phyloP scores from a whole-genome alignment of 2,329 filamentous ascomycete species.

The Fonsecaea multimorphosa region DNA sequence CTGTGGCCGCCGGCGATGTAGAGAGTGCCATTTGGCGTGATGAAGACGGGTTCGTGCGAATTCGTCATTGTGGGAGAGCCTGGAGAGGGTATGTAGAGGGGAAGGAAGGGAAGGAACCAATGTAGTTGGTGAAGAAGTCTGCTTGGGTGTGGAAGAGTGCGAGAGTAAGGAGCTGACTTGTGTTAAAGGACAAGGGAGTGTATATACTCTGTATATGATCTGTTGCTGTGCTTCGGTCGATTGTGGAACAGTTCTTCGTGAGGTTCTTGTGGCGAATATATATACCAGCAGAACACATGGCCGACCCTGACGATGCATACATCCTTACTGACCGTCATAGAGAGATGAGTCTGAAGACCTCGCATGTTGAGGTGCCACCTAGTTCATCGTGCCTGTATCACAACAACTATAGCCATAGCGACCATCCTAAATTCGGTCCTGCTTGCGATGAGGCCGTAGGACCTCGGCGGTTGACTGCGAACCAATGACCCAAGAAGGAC shows the following conservation, averaged over 20 bases:
- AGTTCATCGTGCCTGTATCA: neutral
- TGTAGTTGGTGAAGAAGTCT: neutral
- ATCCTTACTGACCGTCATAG: neutral
- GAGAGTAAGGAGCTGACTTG: neutral
- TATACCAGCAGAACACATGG: neutral
- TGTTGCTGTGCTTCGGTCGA: neutral
- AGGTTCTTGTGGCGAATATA: constrained; percentile 13
- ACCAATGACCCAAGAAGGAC: neutral
- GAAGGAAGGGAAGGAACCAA: no score
- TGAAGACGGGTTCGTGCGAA: constrained; percentile 5
- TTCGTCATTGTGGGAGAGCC: constrained; percentile 2
- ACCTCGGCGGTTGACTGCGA: neutral
- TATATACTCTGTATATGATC: neutral
- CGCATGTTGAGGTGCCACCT: neutral
- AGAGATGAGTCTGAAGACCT: neutral
- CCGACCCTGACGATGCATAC: neutral
- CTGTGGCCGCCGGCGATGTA: constrained; percentile 29
- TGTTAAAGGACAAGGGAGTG: neutral
- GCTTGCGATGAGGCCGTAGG: constrained; percentile 17
- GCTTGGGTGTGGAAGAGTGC: neutral
- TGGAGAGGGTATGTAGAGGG: neutral
- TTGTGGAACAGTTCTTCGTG: neutral
- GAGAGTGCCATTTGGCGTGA: constrained; percentile 23
- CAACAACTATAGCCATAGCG: neutral
- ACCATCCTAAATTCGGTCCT: neutral